These are phyloP conservation scores for Asclepias syriaca DNA, from an alignment of 257 asterid species.

Conservation along the genomic window DNA sequence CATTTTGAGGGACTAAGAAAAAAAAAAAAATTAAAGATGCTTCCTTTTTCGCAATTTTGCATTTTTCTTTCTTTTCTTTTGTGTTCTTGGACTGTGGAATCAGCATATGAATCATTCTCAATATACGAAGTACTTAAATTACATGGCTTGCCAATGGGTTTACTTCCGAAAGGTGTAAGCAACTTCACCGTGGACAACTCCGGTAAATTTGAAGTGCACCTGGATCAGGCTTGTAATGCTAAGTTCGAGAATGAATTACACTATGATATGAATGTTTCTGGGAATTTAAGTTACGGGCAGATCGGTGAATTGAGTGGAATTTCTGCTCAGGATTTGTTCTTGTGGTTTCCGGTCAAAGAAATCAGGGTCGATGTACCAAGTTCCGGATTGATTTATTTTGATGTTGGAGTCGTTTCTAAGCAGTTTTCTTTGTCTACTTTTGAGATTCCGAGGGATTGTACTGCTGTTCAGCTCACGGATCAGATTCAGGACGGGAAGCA, in stretches of 20 bases:
- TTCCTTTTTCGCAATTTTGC: slow-evolving; percentile 23
- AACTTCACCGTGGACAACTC: slow-evolving; percentile 55
- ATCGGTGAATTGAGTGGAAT: slow-evolving; percentile 72
- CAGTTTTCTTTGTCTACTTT: slow-evolving; percentile 83
- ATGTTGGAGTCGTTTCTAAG: slow-evolving; percentile 93
- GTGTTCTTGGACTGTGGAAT: slow-evolving; percentile 11
- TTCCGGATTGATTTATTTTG: slow-evolving; percentile 89
- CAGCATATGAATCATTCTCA: slow-evolving; percentile 31
- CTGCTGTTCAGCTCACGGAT: slow-evolving; percentile 54
- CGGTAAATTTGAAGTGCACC: slow-evolving; percentile 61
- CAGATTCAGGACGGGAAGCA: slow-evolving; percentile 32
- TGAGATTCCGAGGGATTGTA: slow-evolving; percentile 82
- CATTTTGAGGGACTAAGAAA: background rate
- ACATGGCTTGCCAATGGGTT: slow-evolving; percentile 80
- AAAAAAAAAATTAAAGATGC: slow-evolving; percentile 26
- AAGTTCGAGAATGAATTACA: slow-evolving; percentile 82
- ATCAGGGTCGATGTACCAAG: slow-evolving; percentile 86
- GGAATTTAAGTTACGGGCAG: slow-evolving; percentile 52
- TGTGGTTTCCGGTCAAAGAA: slow-evolving; percentile 88
- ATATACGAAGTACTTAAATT: slow-evolving; percentile 59
- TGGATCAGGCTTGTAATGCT: slow-evolving; percentile 82
- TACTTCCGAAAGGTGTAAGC: slow-evolving; percentile 80
- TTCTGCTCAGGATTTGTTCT: slow-evolving; percentile 88
- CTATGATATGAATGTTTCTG: slow-evolving; percentile 64
- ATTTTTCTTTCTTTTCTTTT: slow-evolving; percentile 20